These are phyloP conservation scores for Arachnopeziza araneosa DNA, from an alignment of 2,329 filamentous ascomycete genomes.

Conservation along the genomic window DNA sequence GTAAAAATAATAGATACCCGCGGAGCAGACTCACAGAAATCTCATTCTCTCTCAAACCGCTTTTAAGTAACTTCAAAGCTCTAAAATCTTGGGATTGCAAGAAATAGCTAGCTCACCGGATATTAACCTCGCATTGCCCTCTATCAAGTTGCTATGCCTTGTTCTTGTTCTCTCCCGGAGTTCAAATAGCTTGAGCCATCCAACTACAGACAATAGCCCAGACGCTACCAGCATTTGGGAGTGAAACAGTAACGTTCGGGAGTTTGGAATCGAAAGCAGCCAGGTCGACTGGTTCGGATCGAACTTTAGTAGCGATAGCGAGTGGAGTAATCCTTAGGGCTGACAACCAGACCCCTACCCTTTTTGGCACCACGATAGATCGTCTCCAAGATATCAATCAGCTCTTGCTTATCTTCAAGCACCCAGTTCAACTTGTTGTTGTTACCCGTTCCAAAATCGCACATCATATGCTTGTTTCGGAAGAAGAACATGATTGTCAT, in stretches of 20 bases:
- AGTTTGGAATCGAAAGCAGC: background rate
- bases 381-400: constrained; percentile 97
- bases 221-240: background rate
- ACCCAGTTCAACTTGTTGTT: constrained; percentile 99
- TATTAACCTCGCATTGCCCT: background rate
- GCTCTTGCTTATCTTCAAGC: constrained; percentile 93
- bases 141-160: background rate
- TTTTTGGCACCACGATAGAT: constrained; percentile 99
- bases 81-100: background rate
- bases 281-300: background rate
- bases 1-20: background rate
- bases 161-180: background rate
- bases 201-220: background rate
- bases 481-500: constrained; percentile 98
- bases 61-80: background rate
- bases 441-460: constrained; percentile 95
- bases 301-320: constrained; percentile 4
- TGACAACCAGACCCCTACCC: constrained; percentile 91
- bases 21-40: background rate
- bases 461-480: constrained; percentile 98
- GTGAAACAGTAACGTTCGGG: background rate
- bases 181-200: background rate
- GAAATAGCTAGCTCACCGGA: background rate
- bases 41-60: background rate
- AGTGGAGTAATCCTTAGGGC: constrained; percentile 62